A percentile compares a stretch with the other conserved stretches of the same genome.
Conservation (phyloP, 2,329 filamentous ascomycete genomes). For the Aureobasidium sp. region DNA sequence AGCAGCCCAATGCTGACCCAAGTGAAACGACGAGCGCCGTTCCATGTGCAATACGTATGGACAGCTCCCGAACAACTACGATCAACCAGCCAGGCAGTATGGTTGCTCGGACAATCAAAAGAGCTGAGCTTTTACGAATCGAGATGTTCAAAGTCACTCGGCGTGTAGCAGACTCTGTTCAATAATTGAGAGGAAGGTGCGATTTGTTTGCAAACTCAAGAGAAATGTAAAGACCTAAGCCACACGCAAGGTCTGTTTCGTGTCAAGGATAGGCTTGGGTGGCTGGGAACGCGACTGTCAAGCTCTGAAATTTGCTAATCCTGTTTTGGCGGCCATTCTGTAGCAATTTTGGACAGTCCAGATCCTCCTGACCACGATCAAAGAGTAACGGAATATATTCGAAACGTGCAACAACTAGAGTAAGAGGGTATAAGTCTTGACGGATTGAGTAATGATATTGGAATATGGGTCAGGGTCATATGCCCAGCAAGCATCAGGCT, state of each 20-base stretch:
- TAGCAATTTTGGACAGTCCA: no score
- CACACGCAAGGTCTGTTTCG: no score
- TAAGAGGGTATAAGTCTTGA: neutral
- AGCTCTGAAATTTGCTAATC: no score
- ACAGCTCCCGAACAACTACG: neutral
- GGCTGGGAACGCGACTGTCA: no score
- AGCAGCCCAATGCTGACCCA: neutral
- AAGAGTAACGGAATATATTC: no score
- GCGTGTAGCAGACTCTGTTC: neutral
- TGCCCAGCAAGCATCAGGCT: neutral
- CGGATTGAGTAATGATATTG: neutral
- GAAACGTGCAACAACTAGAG: no score
- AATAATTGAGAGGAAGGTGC: neutral
- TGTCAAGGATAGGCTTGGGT: no score
- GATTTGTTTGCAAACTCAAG: neutral
- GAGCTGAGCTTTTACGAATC: neutral
- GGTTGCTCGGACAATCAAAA: neutral
- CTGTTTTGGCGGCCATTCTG: no score
- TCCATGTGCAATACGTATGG: neutral
- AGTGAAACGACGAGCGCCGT: neutral
- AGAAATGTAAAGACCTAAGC: neutral
- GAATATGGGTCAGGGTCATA: conserved; percentile 1
- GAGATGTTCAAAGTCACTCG: neutral
- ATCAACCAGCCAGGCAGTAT: neutral
- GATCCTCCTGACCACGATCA: no score